Conservation (phyloP, 805 yeast species). For the Blastobotrys americana region DNA sequence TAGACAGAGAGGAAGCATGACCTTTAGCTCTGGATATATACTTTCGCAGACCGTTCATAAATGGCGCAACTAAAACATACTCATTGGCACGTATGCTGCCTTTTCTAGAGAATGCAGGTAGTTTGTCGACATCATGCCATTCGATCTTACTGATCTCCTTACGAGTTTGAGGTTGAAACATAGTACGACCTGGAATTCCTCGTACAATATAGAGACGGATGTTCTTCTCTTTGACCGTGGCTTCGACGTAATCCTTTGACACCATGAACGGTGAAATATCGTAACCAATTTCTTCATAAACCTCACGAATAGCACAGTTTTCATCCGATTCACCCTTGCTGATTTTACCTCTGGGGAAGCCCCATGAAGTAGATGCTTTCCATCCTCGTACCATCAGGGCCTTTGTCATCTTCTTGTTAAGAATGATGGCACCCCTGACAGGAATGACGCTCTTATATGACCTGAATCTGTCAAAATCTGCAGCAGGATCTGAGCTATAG, state of each 20-base stretch:
- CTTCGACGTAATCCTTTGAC: conserved; percentile 68
- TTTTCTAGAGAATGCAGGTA: conserved; percentile 28
- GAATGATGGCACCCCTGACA: conserved; percentile 89
- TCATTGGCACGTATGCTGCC: conserved; percentile 9
- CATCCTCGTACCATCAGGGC: conserved; percentile 77
- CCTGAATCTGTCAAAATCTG: conserved; percentile 71
- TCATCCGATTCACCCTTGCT: conserved; percentile 86
- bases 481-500: conserved; percentile 33
- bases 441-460: conserved; percentile 86
- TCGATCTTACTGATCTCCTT: conserved; percentile 79
- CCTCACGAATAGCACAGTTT: conserved; percentile 87
- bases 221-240: conserved; percentile 76
- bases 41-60: conserved; percentile 28
- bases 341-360: conserved; percentile 95
- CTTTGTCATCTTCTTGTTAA: conserved; percentile 63
- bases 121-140: conserved; percentile 45
- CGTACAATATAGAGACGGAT: conserved; percentile 72
- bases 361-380: conserved; percentile 72
- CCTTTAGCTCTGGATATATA: conserved; percentile 29
- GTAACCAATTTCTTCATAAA: conserved; percentile 88
- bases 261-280: conserved; percentile 64
- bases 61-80: conserved; percentile 34
- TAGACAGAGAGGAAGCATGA: conserved; percentile 22
- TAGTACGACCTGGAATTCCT: conserved; percentile 67
- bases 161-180: conserved; percentile 76